Percentiles rank a stretch among this genome's conserved stretches.
phyloP scores from a whole-genome alignment of 1,284 basidiomycete species.

The Cerioporus squamosus region DNA sequence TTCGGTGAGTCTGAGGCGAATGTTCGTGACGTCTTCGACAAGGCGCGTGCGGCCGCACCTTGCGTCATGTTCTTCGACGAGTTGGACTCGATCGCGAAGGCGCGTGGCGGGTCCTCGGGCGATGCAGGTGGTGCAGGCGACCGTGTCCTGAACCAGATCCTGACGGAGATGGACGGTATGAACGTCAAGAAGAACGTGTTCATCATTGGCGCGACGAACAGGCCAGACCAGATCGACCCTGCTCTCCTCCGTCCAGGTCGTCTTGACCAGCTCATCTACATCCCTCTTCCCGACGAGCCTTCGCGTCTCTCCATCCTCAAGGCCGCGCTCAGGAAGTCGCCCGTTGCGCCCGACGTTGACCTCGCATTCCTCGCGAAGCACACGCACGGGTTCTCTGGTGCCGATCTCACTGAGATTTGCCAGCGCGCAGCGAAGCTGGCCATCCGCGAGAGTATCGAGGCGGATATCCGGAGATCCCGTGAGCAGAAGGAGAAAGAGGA shows the following conservation, averaged over 20 bases:
- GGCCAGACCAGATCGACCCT: constrained; percentile 98
- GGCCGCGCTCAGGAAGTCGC: constrained; percentile 93
- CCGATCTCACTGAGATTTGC: constrained; percentile 98
- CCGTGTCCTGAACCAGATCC: constrained; percentile 96
- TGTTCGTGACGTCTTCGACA: constrained; percentile 99
- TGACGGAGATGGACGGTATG: constrained; percentile 99
- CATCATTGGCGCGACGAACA: constrained; percentile 98
- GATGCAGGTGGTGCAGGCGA: constrained; percentile 97
- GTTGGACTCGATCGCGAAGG: constrained; percentile 97
- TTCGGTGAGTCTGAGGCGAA: constrained; percentile 99
- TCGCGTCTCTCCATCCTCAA: constrained; percentile 92
- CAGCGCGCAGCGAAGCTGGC: constrained; percentile 97
- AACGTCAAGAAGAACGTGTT: constrained; percentile 99
- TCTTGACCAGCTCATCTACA: constrained; percentile 95
- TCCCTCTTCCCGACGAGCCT: constrained; percentile 91
- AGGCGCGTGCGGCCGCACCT: constrained; percentile 97
- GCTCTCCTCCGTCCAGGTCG: constrained; percentile 98
- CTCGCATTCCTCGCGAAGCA: constrained; percentile 89
- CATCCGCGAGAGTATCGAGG: constrained; percentile 93
- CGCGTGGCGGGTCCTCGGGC: constrained; percentile 83
- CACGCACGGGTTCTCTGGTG: constrained; percentile 99
- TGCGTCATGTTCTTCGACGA: constrained; percentile 99
- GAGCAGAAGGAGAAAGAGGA: constrained; percentile 88
- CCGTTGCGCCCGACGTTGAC: constrained; percentile 86
- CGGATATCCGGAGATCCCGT: constrained; percentile 82